phyloP scores from a whole-genome alignment of 345 rosid species.

The Eucalyptus sideroxylon region DNA sequence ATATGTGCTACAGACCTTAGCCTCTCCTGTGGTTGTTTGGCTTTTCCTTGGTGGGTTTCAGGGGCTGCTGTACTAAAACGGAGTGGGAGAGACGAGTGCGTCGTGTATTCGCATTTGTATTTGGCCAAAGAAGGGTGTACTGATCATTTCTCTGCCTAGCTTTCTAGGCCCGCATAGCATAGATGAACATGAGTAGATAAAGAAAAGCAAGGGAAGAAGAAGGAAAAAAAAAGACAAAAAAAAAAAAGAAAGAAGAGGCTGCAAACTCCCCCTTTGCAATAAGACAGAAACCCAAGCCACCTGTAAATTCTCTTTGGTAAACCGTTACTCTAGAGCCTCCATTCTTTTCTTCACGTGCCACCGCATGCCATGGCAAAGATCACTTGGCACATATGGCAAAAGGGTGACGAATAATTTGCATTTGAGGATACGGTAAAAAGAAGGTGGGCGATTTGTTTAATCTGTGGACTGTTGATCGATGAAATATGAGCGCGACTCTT shows the following conservation, averaged over 20 bases:
- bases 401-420: neutral
- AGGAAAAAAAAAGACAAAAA: neutral
- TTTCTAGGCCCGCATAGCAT: too few species aligned
- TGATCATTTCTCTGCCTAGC: neutral
- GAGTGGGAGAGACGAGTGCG: neutral
- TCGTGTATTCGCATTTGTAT: neutral
- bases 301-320: neutral
- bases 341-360: neutral
- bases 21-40: neutral
- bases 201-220: too few species aligned
- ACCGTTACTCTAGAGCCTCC: neutral
- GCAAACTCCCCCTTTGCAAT: neutral
- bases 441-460: neutral
- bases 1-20: neutral
- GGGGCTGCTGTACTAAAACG: neutral
- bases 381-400: neutral
- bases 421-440: neutral
- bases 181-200: too few species aligned
- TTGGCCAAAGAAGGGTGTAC: neutral
- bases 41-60: neutral
- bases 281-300: neutral
- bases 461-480: neutral
- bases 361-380: neutral
- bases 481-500: neutral
- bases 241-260: neutral